Evolutionary conservation across 345 rosid genomes (phyloP).

Genomic region (Cochlearia excelsa): DNA sequence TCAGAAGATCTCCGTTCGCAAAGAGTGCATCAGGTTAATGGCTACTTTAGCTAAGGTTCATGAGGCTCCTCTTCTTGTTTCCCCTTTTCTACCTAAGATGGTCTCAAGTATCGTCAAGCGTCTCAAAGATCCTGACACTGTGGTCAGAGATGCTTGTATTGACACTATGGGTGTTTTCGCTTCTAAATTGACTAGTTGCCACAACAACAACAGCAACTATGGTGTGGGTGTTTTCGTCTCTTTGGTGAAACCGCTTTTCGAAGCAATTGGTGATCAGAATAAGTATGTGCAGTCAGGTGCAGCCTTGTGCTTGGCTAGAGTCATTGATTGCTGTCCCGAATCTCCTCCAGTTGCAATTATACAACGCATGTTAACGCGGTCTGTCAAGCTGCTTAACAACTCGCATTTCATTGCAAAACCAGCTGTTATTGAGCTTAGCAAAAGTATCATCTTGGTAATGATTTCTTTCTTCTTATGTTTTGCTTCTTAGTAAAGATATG

Average conservation of each 20-base stretch:
- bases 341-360: slow-evolving; percentile 74
- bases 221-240: slow-evolving; percentile 50
- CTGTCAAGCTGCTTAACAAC: slow-evolving; percentile 71
- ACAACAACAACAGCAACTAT: slow-evolving; percentile 27
- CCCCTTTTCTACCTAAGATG: slow-evolving; percentile 64
- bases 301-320: slow-evolving; percentile 81
- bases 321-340: slow-evolving; percentile 53
- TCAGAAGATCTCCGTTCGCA: slow-evolving; percentile 62
- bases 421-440: slow-evolving; percentile 71
- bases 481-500: neutral
- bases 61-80: slow-evolving; percentile 42
- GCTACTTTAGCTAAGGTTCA: slow-evolving; percentile 60
- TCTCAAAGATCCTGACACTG: slow-evolving; percentile 83
- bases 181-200: slow-evolving; percentile 44
- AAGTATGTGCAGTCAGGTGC: slow-evolving; percentile 83
- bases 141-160: slow-evolving; percentile 83
- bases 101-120: slow-evolving; percentile 71
- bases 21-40: slow-evolving; percentile 69
- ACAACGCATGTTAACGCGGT: slow-evolving; percentile 69
- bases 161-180: slow-evolving; percentile 75
- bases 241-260: slow-evolving; percentile 76
- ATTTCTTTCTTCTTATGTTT: neutral
- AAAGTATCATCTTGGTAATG: slow-evolving; percentile 69
- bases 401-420: slow-evolving; percentile 87
- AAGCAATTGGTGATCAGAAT: slow-evolving; percentile 91